Evolutionary conservation across 2,329 filamentous ascomycete genomes (phyloP).

Genomic region (Helminthosporium solani): DNA sequence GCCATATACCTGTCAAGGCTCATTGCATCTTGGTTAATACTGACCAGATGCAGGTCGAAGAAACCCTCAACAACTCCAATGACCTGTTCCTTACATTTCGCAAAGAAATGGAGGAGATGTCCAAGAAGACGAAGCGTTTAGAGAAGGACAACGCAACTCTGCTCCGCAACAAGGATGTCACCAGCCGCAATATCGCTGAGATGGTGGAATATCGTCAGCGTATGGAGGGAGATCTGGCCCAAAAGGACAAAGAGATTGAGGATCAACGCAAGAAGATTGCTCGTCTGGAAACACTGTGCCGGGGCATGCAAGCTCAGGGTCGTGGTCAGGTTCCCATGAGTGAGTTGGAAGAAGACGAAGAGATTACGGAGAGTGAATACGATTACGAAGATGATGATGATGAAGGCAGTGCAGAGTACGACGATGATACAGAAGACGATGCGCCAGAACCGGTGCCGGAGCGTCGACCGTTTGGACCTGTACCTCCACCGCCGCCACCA

Average conservation of each 20-base stretch:
- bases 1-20: conserved; percentile 20
- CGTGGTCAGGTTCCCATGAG: conserved; percentile 64
- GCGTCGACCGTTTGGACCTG: conserved; percentile 39
- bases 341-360: conserved; percentile 59
- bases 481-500: conserved; percentile 40
- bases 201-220: conserved; percentile 92
- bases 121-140: conserved; percentile 93
- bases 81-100: conserved; percentile 95
- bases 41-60: conserved; percentile 79
- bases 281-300: conserved; percentile 90
- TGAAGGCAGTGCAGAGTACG: conserved; percentile 54
- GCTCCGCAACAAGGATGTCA: conserved; percentile 89
- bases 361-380: conserved; percentile 48
- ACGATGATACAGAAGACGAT: conserved; percentile 60
- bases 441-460: conserved; percentile 39
- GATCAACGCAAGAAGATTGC: conserved; percentile 81
- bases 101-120: conserved; percentile 99
- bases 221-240: conserved; percentile 70
- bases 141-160: conserved; percentile 94
- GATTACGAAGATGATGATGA: conserved; percentile 44
- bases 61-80: conserved; percentile 97
- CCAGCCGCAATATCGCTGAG: conserved; percentile 90
- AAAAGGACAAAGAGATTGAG: conserved; percentile 73
- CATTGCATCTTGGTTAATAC: conserved; percentile 43
- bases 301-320: conserved; percentile 93